Percentiles rank a stretch among this genome's conserved stretches.
phyloP scores from a whole-genome alignment of 306 rosid genomes.

The Lablab purpureus region DNA sequence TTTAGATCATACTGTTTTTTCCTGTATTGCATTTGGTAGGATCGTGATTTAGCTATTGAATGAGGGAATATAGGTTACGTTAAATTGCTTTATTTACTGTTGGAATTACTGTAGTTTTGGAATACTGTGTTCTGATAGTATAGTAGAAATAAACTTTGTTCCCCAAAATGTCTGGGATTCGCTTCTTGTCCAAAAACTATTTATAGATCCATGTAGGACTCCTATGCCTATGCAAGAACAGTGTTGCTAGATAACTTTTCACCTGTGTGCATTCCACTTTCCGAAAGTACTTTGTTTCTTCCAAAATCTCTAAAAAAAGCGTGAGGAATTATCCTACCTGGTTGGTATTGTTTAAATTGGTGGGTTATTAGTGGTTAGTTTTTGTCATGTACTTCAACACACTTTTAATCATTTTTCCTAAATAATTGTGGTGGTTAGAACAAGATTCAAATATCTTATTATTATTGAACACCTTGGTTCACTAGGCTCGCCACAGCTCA shows the following conservation, averaged over 20 bases:
- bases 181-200: constrained; percentile 15
- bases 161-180: constrained; percentile 27
- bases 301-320: neutral
- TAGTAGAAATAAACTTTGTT: neutral
- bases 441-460: constrained; percentile 15
- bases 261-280: constrained; percentile 36
- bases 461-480: constrained; percentile 5
- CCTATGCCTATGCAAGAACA: constrained; percentile 47
- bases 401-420: neutral
- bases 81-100: neutral
- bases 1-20: neutral
- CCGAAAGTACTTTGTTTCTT: constrained; percentile 31
- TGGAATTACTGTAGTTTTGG: neutral
- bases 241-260: constrained; percentile 33
- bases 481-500: neutral
- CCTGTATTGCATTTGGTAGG: neutral
- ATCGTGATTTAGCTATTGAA: neutral
- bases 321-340: constrained; percentile 28
- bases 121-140: neutral
- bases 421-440: constrained; percentile 44
- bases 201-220: neutral
- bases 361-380: constrained; percentile 5
- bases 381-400: constrained; percentile 33
- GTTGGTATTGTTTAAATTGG: constrained; percentile 6
- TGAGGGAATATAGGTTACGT: neutral